Conservation (phyloP, 2,329 filamentous ascomycete species). For the Pseudogymnoascus sp. region DNA sequence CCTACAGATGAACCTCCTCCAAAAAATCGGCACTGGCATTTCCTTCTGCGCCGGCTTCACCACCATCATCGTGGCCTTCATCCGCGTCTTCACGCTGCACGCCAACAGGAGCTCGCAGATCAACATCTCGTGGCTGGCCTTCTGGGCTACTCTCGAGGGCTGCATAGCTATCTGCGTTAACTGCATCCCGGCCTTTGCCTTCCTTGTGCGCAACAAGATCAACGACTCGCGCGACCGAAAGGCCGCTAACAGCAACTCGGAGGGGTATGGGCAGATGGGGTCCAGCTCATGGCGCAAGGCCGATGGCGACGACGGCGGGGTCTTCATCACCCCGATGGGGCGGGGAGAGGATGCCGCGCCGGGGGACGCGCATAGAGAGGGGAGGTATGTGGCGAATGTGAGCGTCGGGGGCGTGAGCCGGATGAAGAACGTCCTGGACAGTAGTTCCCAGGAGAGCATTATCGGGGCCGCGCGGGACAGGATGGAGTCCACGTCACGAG, state of each 20-base stretch:
- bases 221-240: neutral
- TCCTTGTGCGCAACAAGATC: neutral
- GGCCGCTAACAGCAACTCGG: neutral
- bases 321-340: neutral
- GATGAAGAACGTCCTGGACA: neutral
- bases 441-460: neutral
- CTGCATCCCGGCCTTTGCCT: neutral
- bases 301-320: neutral
- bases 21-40: neutral
- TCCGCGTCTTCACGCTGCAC: neutral
- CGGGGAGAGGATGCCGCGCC: neutral
- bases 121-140: neutral
- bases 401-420: neutral
- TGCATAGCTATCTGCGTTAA: neutral
- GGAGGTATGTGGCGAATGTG: neutral
- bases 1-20: neutral
- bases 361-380: neutral
- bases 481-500: neutral
- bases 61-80: neutral
- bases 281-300: neutral
- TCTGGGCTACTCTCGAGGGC: neutral
- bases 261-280: neutral
- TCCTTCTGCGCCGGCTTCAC: neutral
- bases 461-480: neutral
- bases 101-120: neutral